Evolutionary conservation across 2,329 filamentous ascomycete species (phyloP).

Genomic region (Phialophora macrospora): DNA sequence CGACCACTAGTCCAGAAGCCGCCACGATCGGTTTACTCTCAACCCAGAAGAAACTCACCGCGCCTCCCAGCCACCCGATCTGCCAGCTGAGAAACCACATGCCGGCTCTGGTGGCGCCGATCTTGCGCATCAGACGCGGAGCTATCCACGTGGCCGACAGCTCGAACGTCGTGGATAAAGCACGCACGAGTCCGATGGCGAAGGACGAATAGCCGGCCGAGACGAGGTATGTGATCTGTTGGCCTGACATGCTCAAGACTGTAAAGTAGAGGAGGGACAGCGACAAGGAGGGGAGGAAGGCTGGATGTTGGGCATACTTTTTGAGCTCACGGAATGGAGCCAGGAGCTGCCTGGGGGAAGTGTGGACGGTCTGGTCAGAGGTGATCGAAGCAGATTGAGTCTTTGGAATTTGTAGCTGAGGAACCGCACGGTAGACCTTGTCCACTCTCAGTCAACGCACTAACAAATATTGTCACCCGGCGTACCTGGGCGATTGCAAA

Average conservation of each 20-base stretch:
- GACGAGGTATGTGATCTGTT: constrained; percentile 62
- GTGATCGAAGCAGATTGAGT: neutral
- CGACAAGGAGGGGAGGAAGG: constrained; percentile 55
- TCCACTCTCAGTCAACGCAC: neutral
- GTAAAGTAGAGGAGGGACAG: constrained; percentile 60
- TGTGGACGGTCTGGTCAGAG: neutral
- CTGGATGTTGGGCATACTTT: constrained; percentile 44
- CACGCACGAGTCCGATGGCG: constrained; percentile 55
- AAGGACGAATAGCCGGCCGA: constrained; percentile 53
- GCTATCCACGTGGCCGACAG: constrained; percentile 60
- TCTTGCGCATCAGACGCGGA: constrained; percentile 55
- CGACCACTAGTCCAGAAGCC: constrained; percentile 56
- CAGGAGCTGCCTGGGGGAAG: neutral
- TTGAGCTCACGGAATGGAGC: constrained; percentile 1
- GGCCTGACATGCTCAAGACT: constrained; percentile 59
- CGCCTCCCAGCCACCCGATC: constrained; percentile 59
- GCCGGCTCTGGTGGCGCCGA: constrained; percentile 67
- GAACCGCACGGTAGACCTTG: neutral
- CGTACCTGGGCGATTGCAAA: constrained; percentile 42
- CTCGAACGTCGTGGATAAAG: constrained; percentile 57
- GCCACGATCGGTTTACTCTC: constrained; percentile 44
- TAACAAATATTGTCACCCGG: neutral
- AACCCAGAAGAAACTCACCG: constrained; percentile 52
- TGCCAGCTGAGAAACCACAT: constrained; percentile 75
- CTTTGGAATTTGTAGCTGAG: neutral